Evolutionary conservation across 2,329 filamentous ascomycete genomes (phyloP).

Genomic region (Dactylellina sp.): DNA sequence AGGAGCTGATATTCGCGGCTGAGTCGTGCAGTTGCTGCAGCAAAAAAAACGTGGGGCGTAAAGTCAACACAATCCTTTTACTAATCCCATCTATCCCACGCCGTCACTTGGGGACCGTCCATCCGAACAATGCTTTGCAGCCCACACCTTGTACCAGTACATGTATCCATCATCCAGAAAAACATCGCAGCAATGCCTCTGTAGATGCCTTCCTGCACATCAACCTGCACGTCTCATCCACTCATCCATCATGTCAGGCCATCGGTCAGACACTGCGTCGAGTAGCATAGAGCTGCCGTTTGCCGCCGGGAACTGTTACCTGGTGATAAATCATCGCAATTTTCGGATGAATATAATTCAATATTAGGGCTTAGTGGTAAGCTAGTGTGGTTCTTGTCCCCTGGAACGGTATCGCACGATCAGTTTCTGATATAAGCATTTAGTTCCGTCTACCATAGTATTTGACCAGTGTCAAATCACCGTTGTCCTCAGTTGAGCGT

Average conservation of each 20-base stretch:
- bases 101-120: background rate
- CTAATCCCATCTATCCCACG: background rate
- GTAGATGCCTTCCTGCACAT: slow-evolving; percentile 41
- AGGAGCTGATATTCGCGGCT: background rate
- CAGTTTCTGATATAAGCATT: slow-evolving; percentile 42
- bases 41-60: background rate
- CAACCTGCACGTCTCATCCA: slow-evolving; percentile 25
- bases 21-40: too few species aligned
- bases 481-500: slow-evolving; percentile 18
- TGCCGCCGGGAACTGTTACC: slow-evolving; percentile 24
- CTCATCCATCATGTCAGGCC: slow-evolving; percentile 19
- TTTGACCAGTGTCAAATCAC: slow-evolving; percentile 48
- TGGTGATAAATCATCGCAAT: slow-evolving; percentile 18
- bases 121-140: background rate
- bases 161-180: slow-evolving; percentile 6
- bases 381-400: slow-evolving; percentile 1
- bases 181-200: slow-evolving; percentile 29
- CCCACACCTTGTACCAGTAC: slow-evolving; percentile 37
- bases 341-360: background rate
- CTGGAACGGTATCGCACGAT: slow-evolving; percentile 10
- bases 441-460: slow-evolving; percentile 33
- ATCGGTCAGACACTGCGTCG: slow-evolving; percentile 29
- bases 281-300: slow-evolving; percentile 38
- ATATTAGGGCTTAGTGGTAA: background rate
- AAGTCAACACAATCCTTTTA: slow-evolving; percentile 8